Conservation (phyloP, 805 yeast genomes). For the Starmerella apicola region DNA sequence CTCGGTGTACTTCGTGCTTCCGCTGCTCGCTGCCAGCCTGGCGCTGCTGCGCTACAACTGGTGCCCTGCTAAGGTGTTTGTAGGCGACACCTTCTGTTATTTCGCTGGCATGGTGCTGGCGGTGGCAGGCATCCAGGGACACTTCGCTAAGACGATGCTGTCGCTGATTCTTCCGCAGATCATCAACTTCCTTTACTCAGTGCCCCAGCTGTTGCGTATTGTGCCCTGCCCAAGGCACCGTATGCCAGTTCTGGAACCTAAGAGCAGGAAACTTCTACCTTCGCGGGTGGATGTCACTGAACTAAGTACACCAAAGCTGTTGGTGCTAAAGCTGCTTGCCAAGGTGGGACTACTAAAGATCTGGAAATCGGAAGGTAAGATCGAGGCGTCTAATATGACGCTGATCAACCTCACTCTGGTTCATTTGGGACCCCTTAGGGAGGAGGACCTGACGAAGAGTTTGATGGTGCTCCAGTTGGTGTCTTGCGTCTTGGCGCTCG, state of each 20-base stretch:
- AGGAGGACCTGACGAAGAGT: constrained; percentile 54
- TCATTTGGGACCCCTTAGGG: constrained; percentile 83
- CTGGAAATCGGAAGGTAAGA: constrained; percentile 24
- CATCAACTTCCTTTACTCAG: constrained; percentile 74
- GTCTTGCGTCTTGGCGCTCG: constrained; percentile 54
- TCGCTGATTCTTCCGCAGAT: constrained; percentile 84
- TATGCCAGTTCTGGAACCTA: constrained; percentile 59
- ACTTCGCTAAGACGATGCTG: constrained; percentile 84
- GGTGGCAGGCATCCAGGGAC: constrained; percentile 90
- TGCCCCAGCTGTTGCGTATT: constrained; percentile 79
- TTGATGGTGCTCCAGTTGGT: constrained; percentile 51
- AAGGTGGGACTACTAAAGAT: constrained; percentile 39
- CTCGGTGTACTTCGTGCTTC: constrained; percentile 66
- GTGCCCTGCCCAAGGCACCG: constrained; percentile 95
- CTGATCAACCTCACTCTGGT: constrained; percentile 72
- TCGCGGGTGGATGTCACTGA: constrained; percentile 33
- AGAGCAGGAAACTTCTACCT: constrained; percentile 65
- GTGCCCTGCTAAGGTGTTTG: constrained; percentile 88
- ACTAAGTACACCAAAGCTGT: constrained; percentile 14
- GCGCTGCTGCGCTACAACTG: constrained; percentile 70
- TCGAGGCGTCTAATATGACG: constrained; percentile 68
- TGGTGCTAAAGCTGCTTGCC: constrained; percentile 37
- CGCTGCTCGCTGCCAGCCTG: constrained; percentile 73
- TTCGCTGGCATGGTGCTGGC: constrained; percentile 99
- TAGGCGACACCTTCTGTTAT: constrained; percentile 96